These are phyloP conservation scores for Claviceps fusiformis DNA, from an alignment of 2,329 filamentous ascomycete genomes.

Conservation along the genomic window DNA sequence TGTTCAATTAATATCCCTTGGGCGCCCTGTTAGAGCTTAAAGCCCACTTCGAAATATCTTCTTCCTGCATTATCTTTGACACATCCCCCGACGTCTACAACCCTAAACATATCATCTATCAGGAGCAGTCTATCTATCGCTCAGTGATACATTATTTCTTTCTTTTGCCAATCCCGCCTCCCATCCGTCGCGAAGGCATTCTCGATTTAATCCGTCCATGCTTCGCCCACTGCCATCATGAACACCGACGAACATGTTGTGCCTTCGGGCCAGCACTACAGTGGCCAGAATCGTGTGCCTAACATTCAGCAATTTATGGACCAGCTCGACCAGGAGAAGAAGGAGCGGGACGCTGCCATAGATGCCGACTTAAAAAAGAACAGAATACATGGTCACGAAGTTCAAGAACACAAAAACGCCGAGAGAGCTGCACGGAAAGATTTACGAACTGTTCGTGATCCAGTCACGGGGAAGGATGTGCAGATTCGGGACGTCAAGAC, in stretches of 20 bases:
- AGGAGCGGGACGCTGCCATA: constrained; percentile 56
- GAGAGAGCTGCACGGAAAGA: constrained; percentile 23
- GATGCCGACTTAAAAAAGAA: constrained; percentile 37
- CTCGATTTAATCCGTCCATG: neutral
- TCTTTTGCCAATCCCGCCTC: no score
- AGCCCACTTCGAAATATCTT: no score
- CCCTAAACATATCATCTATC: neutral
- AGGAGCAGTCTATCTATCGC: neutral
- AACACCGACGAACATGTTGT: constrained; percentile 25
- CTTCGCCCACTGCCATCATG: constrained; percentile 14
- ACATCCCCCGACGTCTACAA: neutral
- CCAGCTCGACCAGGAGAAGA: constrained; percentile 66
- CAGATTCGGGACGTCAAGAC: constrained; percentile 71
- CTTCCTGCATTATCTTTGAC: no score
- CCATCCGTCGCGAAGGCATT: no score
- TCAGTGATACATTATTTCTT: neutral
- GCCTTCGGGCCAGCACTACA: constrained; percentile 57
- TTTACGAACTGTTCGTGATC: constrained; percentile 70
- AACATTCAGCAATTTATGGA: constrained; percentile 77
- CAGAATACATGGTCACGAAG: constrained; percentile 21
- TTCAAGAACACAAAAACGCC: constrained; percentile 29
- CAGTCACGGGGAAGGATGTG: constrained; percentile 74
- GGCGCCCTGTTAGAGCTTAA: no score
- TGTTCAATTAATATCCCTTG: neutral
- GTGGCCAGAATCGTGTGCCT: constrained; percentile 69